A percentile compares a stretch with the other conserved stretches of the same genome.
Conservation (phyloP, 768 basidiomycete genomes). For the Tricholoma hemisulphureum region DNA sequence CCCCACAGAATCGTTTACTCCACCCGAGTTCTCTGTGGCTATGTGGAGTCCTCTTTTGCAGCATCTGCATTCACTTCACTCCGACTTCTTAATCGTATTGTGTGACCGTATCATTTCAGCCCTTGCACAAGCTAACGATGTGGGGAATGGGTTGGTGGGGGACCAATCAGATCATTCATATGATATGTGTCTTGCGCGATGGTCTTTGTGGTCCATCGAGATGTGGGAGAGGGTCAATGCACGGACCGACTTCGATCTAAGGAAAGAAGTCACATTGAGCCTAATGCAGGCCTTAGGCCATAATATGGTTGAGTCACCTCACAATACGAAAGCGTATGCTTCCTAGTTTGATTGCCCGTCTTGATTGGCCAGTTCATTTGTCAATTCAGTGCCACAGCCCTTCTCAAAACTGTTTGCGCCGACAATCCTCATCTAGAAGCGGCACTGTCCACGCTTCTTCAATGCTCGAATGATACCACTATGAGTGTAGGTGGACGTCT, state of each 20-base stretch:
- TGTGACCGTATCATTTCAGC: conserved; percentile 42
- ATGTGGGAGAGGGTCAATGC: conserved; percentile 31
- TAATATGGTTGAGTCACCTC: conserved; percentile 15
- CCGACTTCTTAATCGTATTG: conserved; percentile 51
- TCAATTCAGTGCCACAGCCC: conserved; percentile 21
- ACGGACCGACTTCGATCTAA: conserved; percentile 39
- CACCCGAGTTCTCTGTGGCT: conserved; percentile 50
- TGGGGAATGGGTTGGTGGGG: conserved; percentile 11
- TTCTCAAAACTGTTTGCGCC: conserved; percentile 42
- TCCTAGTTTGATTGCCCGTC: background rate
- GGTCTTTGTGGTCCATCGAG: conserved; percentile 63
- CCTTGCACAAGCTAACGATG: conserved; percentile 22
- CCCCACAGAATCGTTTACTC: conserved; percentile 42
- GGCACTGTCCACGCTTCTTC: conserved; percentile 23
- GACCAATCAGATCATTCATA: conserved; percentile 42
- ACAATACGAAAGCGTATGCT: conserved; percentile 35
- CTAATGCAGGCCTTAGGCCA: conserved; percentile 53
- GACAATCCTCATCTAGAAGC: conserved; percentile 34
- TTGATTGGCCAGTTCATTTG: background rate
- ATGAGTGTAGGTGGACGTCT: conserved; percentile 18
- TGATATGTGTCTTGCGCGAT: conserved; percentile 61
- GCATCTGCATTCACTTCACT: conserved; percentile 56
- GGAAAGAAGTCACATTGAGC: conserved; percentile 42
- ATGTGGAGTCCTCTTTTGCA: conserved; percentile 67
- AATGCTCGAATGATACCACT: conserved; percentile 12